Conservation (phyloP, 2,329 filamentous ascomycete genomes). For the Aspergillus pseudoterreus region DNA sequence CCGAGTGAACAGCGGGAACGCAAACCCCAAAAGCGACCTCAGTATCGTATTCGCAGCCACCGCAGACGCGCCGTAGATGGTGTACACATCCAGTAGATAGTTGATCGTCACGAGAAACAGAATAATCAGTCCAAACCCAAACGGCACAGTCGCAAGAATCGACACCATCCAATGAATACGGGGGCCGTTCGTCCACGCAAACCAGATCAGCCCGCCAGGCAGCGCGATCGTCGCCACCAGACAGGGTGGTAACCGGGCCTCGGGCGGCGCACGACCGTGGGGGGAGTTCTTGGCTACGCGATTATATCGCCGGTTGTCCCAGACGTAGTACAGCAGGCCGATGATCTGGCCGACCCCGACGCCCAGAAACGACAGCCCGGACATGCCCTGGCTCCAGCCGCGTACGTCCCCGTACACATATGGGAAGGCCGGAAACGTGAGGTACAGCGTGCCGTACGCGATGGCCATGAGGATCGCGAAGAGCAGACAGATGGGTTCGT, state of each 20-base stretch:
- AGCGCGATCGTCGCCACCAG: conserved; percentile 14
- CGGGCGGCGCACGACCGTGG: conserved; percentile 8
- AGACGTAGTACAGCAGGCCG: conserved; percentile 34
- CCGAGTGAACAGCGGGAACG: conserved; percentile 38
- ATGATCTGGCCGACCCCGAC: conserved; percentile 35
- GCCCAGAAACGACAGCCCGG: conserved; percentile 44
- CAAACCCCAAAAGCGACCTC: conserved; percentile 36
- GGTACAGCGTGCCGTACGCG: conserved; percentile 47
- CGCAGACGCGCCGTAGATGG: conserved; percentile 12
- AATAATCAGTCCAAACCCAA: conserved; percentile 13
- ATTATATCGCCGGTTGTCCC: conserved; percentile 20
- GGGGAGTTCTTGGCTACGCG: conserved; percentile 1
- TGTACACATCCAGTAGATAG: conserved; percentile 15
- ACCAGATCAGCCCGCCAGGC: conserved; percentile 15
- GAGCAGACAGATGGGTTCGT: conserved; percentile 46
- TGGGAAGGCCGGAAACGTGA: conserved; percentile 48
- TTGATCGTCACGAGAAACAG: conserved; percentile 14
- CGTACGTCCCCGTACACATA: conserved; percentile 44
- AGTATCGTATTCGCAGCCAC: conserved; percentile 13
- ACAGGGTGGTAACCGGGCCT: conserved; percentile 11
- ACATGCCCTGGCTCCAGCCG: conserved; percentile 40
- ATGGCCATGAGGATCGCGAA: conserved; percentile 45
- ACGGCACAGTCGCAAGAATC: conserved; percentile 9
- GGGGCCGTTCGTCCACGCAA: conserved; percentile 17
- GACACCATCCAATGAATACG: conserved; percentile 12